These are phyloP conservation scores for Penicillium sp. DNA, from an alignment of 2,329 filamentous ascomycete genomes.

Conservation along the genomic window DNA sequence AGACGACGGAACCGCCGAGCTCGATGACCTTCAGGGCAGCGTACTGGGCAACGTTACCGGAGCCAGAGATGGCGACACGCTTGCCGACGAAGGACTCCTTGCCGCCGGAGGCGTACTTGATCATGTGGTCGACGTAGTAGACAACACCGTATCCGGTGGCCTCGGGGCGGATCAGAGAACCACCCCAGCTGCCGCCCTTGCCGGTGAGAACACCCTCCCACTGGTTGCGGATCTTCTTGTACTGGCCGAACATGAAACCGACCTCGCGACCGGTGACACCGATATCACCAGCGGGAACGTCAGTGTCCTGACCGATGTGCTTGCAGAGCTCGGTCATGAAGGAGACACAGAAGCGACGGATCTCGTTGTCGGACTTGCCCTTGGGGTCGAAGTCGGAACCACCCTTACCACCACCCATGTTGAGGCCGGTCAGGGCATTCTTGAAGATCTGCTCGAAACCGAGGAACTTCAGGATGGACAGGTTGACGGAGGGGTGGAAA, in stretches of 20 bases:
- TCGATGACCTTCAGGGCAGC: constrained; percentile 95
- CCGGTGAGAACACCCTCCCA: constrained; percentile 97
- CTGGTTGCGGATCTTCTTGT: constrained; percentile 82
- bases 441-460: constrained; percentile 99
- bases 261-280: constrained; percentile 91
- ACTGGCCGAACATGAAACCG: constrained; percentile 91
- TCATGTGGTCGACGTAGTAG: constrained; percentile 97
- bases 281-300: constrained; percentile 96
- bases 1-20: constrained; percentile 88
- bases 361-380: constrained; percentile 96
- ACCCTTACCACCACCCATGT: constrained; percentile 97
- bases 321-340: constrained; percentile 96
- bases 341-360: constrained; percentile 90
- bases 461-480: constrained; percentile 85
- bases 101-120: constrained; percentile 75
- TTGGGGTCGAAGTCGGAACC: constrained; percentile 99
- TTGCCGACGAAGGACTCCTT: constrained; percentile 86
- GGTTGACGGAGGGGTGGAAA: constrained; percentile 74
- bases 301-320: constrained; percentile 94
- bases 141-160: constrained; percentile 95
- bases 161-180: constrained; percentile 90
- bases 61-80: constrained; percentile 92
- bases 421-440: constrained; percentile 94
- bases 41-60: constrained; percentile 97
- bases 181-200: constrained; percentile 92